A percentile compares a stretch with the other conserved stretches of the same genome.
Conservation (phyloP, 805 yeast genomes). For the Nakazawaea siamensis region DNA sequence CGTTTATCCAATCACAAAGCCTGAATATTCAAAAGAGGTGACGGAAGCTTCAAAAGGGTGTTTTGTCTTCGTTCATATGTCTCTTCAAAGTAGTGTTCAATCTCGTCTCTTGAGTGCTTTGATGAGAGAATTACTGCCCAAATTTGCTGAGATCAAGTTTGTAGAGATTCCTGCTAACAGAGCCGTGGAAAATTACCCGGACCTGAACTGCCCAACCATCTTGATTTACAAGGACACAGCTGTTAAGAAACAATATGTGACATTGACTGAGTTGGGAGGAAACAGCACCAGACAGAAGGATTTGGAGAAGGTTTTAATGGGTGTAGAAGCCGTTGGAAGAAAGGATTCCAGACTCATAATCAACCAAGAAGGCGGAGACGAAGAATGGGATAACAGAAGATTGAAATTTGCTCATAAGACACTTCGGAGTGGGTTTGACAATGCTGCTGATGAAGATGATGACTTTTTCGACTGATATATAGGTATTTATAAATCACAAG, state of each 20-base stretch:
- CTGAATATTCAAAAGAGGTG: constrained; percentile 80
- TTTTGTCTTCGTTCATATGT: constrained; percentile 72
- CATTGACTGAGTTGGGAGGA: constrained; percentile 80
- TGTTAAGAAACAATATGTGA: constrained; percentile 73
- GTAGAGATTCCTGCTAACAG: constrained; percentile 87
- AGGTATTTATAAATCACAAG: constrained; percentile 24
- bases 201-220: constrained; percentile 83
- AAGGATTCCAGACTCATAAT: constrained; percentile 59
- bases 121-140: constrained; percentile 49
- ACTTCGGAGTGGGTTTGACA: constrained; percentile 31
- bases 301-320: constrained; percentile 65
- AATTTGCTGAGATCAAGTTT: constrained; percentile 77
- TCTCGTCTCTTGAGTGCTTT: constrained; percentile 61
- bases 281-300: constrained; percentile 63
- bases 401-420: constrained; percentile 51
- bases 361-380: constrained; percentile 52
- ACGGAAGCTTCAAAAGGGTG: constrained; percentile 67
- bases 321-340: constrained; percentile 53
- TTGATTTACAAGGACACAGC: constrained; percentile 73
- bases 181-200: constrained; percentile 91
- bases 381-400: constrained; percentile 39
- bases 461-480: constrained; percentile 37
- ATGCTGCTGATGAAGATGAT: constrained; percentile 33
- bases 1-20: constrained; percentile 73
- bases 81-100: constrained; percentile 61